A percentile compares a stretch with the other conserved stretches of the same genome.
Conservation (phyloP, 768 basidiomycete genomes). For the Fomitopsis pulvina region DNA sequence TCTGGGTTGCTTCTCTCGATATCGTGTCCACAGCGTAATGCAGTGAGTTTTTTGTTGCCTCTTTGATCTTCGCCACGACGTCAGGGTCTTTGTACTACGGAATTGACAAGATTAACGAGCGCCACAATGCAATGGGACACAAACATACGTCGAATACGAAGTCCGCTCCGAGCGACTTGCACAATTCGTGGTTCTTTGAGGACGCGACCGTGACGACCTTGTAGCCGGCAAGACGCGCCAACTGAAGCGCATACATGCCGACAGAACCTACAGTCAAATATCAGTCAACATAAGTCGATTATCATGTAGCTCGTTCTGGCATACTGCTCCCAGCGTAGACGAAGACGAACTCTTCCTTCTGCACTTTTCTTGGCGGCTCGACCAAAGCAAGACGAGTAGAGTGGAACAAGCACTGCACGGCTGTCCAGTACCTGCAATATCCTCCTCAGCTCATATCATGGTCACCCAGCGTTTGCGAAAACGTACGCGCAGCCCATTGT, state of each 20-base stretch:
- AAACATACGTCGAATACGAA: slow-evolving; percentile 20
- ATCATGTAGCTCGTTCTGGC: not conserved
- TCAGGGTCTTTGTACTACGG: slow-evolving; percentile 17
- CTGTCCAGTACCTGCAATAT: slow-evolving; percentile 12
- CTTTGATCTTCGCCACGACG: slow-evolving; percentile 21
- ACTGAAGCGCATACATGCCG: slow-evolving; percentile 27
- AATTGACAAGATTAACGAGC: not conserved
- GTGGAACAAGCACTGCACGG: slow-evolving; percentile 17
- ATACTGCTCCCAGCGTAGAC: slow-evolving; percentile 20
- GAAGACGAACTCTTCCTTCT: slow-evolving; percentile 15
- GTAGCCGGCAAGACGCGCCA: slow-evolving; percentile 25
- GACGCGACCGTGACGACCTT: slow-evolving; percentile 30
- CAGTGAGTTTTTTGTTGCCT: slow-evolving; percentile 12
- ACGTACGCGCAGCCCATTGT: slow-evolving; percentile 5
- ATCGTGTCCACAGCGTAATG: slow-evolving; percentile 18
- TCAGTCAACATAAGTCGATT: not conserved
- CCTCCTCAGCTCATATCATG: not conserved
- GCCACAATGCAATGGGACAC: not conserved
- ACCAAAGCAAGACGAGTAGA: slow-evolving; percentile 15
- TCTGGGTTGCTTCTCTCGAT: slow-evolving; percentile 3
- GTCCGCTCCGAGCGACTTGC: slow-evolving; percentile 32
- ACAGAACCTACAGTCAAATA: slow-evolving; percentile 25
- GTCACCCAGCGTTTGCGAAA: not conserved
- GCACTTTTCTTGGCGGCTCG: slow-evolving; percentile 11
- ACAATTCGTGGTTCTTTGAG: slow-evolving; percentile 27